Conservation (phyloP, 306 rosid species). For the Acacia crassicarpa region DNA sequence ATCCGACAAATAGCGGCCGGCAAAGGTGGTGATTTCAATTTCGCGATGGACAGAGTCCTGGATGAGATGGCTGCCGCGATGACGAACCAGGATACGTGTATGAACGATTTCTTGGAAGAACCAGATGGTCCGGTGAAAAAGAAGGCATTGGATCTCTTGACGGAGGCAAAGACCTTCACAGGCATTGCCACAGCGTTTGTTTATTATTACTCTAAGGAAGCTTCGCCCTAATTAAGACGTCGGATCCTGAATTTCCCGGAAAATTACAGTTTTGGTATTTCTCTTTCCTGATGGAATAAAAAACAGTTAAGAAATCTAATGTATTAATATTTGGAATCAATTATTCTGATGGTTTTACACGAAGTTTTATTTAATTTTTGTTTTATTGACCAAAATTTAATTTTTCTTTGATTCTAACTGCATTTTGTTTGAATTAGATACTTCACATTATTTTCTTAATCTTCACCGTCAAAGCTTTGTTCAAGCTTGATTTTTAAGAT, state of each 20-base stretch:
- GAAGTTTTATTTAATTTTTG: no score
- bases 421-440: no score
- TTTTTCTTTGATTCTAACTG: no score
- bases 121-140: slow-evolving; percentile 52
- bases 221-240: slow-evolving; percentile 26
- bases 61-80: slow-evolving; percentile 97
- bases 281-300: no score
- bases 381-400: no score
- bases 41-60: slow-evolving; percentile 83
- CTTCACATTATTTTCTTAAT: no score
- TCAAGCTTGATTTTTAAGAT: no score
- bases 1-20: slow-evolving; percentile 56
- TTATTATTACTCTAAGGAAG: slow-evolving; percentile 50
- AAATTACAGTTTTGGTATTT: no score
- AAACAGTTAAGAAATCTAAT: no score
- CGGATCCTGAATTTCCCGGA: not conserved
- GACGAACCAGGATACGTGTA: slow-evolving; percentile 86
- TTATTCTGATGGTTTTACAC: no score
- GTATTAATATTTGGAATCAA: no score
- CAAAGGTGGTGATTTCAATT: slow-evolving; percentile 39
- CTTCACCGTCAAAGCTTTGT: no score
- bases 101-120: slow-evolving; percentile 77
- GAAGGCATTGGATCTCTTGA: slow-evolving; percentile 45
- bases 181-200: slow-evolving; percentile 88
- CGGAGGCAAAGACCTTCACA: slow-evolving; percentile 62